Base-by-base conservation (phyloP, 352 stramenopile species). In the Halophytophthora polymorphica region DNA sequence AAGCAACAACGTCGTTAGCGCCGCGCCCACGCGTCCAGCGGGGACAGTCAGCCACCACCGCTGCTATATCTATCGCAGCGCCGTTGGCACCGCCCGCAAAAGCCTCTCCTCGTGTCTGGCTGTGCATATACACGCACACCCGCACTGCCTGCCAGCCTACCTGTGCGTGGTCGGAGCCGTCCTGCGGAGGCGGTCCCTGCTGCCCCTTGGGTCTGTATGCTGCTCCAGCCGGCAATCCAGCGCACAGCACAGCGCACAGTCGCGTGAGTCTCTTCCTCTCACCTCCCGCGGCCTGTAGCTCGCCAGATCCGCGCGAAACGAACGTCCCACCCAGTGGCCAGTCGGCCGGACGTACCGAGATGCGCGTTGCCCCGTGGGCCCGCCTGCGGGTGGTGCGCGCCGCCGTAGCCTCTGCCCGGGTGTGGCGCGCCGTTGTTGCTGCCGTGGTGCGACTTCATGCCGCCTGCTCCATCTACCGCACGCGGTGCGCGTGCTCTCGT, bases 381-480 rank as follows among this genome's bases (percentile, higher is more conserved):
- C 22, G 65, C 58, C 6, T 41, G 33, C 51, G 15, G 52, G 28
- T 62, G 33, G 47, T 45, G 51, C 57, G n/a, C 59, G 28, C 31
- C 34, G 21, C 60, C 56, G 55, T 74, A 82, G 61, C 53, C 47
- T 45, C 48, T 50, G 36, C 56, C 52, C 40, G 61, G 35, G 34
- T 64, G 58, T 35, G 61, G 53, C 29, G 46, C 50, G 19, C 44
- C 34, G n/a, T 55, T 58, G 52, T 46, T 56, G 61, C 46, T 77
- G 45, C 46, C 38, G 47, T 81, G 67, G 34, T 80, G 71, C 44
- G 68, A 53, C 63, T 82, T 85, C 73, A 75, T 78, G 43, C 66
- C 53, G 57, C 33, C 25, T 31, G 25, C 76, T 70, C 60, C 72
- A 80, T 83, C 53, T 43, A 83, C 56, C 42, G 49, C 12, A 47